A percentile compares a stretch with the other conserved stretches of the same genome.
Evolutionary conservation across 805 yeast genomes (phyloP).

Genomic region (Ogataea saltuana): DNA sequence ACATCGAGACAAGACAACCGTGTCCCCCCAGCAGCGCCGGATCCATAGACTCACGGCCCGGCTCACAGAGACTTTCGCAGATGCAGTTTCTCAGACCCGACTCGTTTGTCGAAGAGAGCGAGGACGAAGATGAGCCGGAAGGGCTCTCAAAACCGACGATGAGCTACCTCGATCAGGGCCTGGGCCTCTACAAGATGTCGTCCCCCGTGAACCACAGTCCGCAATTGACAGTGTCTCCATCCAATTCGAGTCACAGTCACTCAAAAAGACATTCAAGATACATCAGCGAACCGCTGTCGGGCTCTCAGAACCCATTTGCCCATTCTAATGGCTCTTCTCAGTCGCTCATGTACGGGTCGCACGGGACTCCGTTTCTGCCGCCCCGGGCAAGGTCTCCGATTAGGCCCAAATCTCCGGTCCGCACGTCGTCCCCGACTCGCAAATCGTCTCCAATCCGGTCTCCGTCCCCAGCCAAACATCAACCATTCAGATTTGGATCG

Average conservation of each 20-base stretch:
- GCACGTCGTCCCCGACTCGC: conserved; percentile 31
- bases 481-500: conserved; percentile 69
- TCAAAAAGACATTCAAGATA: conserved; percentile 2
- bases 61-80: conserved; percentile 11
- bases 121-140: conserved; percentile 7
- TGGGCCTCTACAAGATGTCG: conserved; percentile 16
- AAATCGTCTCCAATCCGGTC: conserved; percentile 30
- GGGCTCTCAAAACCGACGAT: not conserved
- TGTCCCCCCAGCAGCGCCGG: conserved; percentile 1
- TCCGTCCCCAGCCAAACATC: conserved; percentile 36
- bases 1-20: not conserved
- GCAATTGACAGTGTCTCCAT: conserved; percentile 25
- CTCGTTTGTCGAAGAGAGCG: conserved; percentile 23
- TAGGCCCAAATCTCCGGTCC: conserved; percentile 30
- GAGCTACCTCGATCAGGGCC: not conserved
- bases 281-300: not conserved
- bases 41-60: not conserved
- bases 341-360: conserved; percentile 17
- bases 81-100: conserved; percentile 20
- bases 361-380: conserved; percentile 1
- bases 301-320: conserved; percentile 13
- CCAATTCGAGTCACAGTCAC: conserved; percentile 8
- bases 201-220: conserved; percentile 23
- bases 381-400: conserved; percentile 28
- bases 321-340: conserved; percentile 20